Evolutionary conservation across 108 stramenopile species (phyloP), one percentile per base, ranked within the genome.

Genomic region (Hondaea fermentalgiana): DNA sequence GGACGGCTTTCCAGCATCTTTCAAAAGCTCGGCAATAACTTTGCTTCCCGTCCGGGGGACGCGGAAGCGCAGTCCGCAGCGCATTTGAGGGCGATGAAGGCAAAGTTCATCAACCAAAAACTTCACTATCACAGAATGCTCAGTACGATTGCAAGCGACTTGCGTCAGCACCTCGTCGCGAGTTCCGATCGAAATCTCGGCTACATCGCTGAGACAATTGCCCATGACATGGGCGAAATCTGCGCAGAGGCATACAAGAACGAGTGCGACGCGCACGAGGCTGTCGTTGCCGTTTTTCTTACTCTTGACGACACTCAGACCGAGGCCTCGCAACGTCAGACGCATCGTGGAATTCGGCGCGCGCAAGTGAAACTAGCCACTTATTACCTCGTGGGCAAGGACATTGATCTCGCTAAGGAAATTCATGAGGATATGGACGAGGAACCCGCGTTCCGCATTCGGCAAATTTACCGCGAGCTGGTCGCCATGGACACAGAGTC

Each of bases 181-280:
- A 69, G 64, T 17, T 42, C 64, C 1, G 64, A 69, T 17, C 64
- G 42, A 8, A 16, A 14, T 42, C 64, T 69, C 42, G 64, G 49
- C 45, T 45, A 45, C 6, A 83, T 83, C 3, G 45, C 76, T 21
- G 76, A 83, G 28, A 83, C 51, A 6, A 47, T 83, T 3, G 76
- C 76, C 6, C 76, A 83, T 45, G 76, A 83, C 51, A 53, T 83
- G 45, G 76, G 76, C 51, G 51, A 47, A 16, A 53, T 83, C 49
- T 83, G 76, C 76, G 45, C 76, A 53, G 49, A 83, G 51, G 76
- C 76, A 45, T 83, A 83, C 51, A 83, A 47, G n/a, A 53, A 83
- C 51, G 49, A 83, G 51, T 47, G 45, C 25, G 49, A 83, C 19
- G 51, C 76, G 17, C 76, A 83, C 4, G 76, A 83, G 51, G 76